Conservation (phyloP, 2,329 filamentous ascomycete genomes). For the Fusarium camptoceras region DNA sequence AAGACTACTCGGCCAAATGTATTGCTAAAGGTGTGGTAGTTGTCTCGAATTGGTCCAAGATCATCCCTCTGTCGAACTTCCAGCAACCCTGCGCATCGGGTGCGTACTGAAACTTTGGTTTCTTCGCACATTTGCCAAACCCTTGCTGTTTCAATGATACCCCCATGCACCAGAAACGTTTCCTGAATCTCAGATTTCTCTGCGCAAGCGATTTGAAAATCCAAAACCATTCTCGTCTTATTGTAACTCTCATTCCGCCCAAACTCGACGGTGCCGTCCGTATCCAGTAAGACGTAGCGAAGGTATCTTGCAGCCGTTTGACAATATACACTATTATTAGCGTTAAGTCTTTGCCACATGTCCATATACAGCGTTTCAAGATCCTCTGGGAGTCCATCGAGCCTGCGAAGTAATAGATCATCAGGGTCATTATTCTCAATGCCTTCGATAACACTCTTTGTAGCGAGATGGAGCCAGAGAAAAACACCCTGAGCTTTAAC, state of each 20-base stretch:
- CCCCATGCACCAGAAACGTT: fast-evolving
- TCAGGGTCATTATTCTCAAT: neutral
- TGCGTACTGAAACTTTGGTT: fast-evolving
- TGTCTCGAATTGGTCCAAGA: fast-evolving
- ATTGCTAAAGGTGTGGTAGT: fast-evolving
- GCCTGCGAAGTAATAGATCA: neutral
- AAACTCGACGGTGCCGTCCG: too few species aligned
- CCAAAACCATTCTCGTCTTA: too few species aligned
- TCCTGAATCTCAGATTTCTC: fast-evolving
- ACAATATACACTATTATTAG: constrained; percentile 7
- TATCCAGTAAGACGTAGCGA: neutral
- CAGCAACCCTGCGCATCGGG: neutral
- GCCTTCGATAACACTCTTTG: neutral
- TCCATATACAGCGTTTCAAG: constrained; percentile 12
- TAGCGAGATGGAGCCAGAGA: neutral
- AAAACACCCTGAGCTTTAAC: neutral
- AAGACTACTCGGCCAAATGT: neutral
- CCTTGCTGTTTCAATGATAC: fast-evolving
- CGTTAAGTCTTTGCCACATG: constrained; percentile 25
- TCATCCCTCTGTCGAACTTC: fast-evolving
- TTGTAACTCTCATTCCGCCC: too few species aligned
- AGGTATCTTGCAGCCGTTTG: constrained; percentile 11
- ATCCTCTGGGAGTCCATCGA: neutral
- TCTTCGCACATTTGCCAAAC: neutral
- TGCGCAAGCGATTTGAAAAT: neutral